These are phyloP conservation scores for Acorus gramineus DNA, from an alignment of 106 monocot species.

Conservation along the genomic window DNA sequence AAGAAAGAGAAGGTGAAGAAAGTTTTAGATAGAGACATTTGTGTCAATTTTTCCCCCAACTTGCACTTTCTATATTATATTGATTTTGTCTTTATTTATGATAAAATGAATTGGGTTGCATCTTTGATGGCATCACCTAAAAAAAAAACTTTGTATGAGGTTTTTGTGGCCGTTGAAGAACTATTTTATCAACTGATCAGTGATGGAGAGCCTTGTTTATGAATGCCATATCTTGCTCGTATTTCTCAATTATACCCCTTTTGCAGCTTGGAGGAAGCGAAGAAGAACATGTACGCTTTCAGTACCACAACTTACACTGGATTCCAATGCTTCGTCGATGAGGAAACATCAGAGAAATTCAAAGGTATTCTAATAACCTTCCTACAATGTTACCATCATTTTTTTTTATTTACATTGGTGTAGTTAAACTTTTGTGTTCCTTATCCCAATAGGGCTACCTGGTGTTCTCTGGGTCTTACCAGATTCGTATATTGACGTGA, in stretches of 20 bases:
- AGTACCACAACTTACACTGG: conserved; percentile 97
- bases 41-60: too few relatives aligned
- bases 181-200: too few relatives aligned
- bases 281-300: conserved; percentile 99
- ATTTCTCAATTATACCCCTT: not conserved
- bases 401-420: conserved; percentile 1
- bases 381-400: too few relatives aligned
- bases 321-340: conserved; percentile 82
- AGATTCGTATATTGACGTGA: conserved; percentile 97
- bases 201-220: too few relatives aligned
- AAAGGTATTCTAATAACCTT: conserved; percentile 36
- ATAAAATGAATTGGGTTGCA: too few relatives aligned
- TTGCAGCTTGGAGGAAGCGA: conserved; percentile 93
- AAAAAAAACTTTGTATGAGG: too few relatives aligned
- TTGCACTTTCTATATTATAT: too few relatives aligned
- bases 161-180: too few relatives aligned
- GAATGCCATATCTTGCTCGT: not conserved
- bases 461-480: conserved; percentile 95
- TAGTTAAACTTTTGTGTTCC: conserved; percentile 1
- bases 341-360: conserved; percentile 96
- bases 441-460: conserved; percentile 38
- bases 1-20: too few relatives aligned
- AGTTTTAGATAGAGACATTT: too few relatives aligned
- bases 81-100: too few relatives aligned
- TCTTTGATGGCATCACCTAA: too few relatives aligned